These are phyloP conservation scores for Trichomonascaceae sp. DNA, from an alignment of 1,139 yeast genomes.

Conservation along the genomic window DNA sequence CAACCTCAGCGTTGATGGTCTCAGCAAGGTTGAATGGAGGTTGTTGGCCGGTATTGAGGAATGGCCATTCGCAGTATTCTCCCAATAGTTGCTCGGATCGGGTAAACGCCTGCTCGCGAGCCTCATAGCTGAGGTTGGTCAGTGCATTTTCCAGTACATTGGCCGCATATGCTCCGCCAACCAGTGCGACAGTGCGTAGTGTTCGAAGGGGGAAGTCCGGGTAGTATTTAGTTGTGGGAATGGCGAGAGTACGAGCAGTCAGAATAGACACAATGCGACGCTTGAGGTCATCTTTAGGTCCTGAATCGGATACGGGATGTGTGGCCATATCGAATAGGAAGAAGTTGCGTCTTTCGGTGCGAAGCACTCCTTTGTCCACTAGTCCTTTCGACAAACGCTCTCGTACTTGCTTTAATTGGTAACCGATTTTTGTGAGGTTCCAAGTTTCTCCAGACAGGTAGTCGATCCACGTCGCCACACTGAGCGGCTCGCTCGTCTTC, in stretches of 20 bases:
- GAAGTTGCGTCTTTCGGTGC: slow-evolving; percentile 92
- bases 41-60: slow-evolving; percentile 41
- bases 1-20: slow-evolving; percentile 58
- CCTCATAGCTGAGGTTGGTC: slow-evolving; percentile 66
- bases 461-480: slow-evolving; percentile 90
- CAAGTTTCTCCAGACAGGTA: slow-evolving; percentile 88
- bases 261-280: slow-evolving; percentile 59
- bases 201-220: slow-evolving; percentile 63
- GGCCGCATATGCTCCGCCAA: slow-evolving; percentile 89
- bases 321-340: slow-evolving; percentile 96
- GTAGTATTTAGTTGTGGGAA: slow-evolving; percentile 26
- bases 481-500: slow-evolving; percentile 71
- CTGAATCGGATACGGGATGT: slow-evolving; percentile 83
- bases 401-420: slow-evolving; percentile 92
- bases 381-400: slow-evolving; percentile 93
- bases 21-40: slow-evolving; percentile 52
- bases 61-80: slow-evolving; percentile 84
- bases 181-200: slow-evolving; percentile 69
- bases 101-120: slow-evolving; percentile 84
- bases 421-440: slow-evolving; percentile 88
- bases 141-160: slow-evolving; percentile 89
- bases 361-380: slow-evolving; percentile 92
- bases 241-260: slow-evolving; percentile 49
- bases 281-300: slow-evolving; percentile 67
- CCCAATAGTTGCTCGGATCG: slow-evolving; percentile 82